Evolutionary conservation across 73 alveolate genomes (phyloP).

Genomic region (Stentor coeruleus): DNA sequence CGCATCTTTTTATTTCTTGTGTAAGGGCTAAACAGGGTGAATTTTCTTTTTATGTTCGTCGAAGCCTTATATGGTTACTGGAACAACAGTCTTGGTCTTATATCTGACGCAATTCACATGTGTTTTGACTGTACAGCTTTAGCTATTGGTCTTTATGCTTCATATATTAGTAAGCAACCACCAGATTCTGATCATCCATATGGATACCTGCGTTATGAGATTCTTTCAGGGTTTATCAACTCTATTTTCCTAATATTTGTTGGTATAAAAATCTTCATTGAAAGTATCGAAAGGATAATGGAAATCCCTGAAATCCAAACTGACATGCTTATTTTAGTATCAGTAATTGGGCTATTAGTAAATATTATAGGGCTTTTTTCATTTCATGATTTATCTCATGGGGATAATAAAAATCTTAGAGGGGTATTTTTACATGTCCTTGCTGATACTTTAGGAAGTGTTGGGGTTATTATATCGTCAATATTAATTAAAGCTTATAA

Average conservation of each 20-base stretch:
- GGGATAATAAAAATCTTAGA: conserved; percentile 53
- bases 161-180: conserved; percentile 77
- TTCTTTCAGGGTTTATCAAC: conserved; percentile 87
- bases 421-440: conserved; percentile 96
- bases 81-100: conserved; percentile 87
- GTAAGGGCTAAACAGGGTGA: conserved; percentile 54
- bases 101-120: conserved; percentile 96
- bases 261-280: conserved; percentile 86
- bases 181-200: conserved; percentile 72
- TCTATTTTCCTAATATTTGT: conserved; percentile 90
- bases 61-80: conserved; percentile 91
- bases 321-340: conserved; percentile 80
- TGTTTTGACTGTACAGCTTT: conserved; percentile 94
- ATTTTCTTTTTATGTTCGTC: conserved; percentile 95
- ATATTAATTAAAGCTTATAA: conserved; percentile 79
- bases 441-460: conserved; percentile 98
- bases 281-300: conserved; percentile 89
- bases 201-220: conserved; percentile 91
- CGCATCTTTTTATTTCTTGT: conserved; percentile 18
- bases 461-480: conserved; percentile 90
- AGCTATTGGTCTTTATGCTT: conserved; percentile 89
- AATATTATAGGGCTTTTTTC: conserved; percentile 88
- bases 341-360: conserved; percentile 91
- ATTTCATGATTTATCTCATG: conserved; percentile 79
- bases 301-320: conserved; percentile 86